Conservation (phyloP, 2,329 filamentous ascomycete genomes). For the Fusarium drepaniforme region DNA sequence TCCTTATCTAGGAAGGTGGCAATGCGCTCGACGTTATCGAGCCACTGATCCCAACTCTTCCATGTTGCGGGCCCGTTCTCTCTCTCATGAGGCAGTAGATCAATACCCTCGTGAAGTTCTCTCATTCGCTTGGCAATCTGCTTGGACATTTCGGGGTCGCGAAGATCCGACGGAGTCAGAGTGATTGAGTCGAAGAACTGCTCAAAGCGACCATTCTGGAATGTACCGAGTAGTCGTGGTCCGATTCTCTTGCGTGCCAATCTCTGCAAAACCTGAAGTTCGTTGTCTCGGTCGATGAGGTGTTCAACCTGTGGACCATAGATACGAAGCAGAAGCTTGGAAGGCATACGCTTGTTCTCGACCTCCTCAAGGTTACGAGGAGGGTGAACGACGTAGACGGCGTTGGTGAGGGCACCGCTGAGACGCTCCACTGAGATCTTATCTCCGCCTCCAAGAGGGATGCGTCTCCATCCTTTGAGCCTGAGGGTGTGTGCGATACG, state of each 20-base stretch:
- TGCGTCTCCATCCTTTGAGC: conserved; percentile 90
- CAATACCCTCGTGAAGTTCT: conserved; percentile 93
- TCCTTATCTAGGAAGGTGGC: conserved; percentile 70
- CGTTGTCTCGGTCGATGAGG: conserved; percentile 92
- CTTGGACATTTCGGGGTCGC: conserved; percentile 84
- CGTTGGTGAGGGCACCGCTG: conserved; percentile 95
- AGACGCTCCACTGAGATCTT: conserved; percentile 79
- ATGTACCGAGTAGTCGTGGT: conserved; percentile 89
- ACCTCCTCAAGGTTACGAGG: conserved; percentile 69
- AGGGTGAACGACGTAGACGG: conserved; percentile 93
- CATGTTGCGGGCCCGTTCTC: conserved; percentile 86
- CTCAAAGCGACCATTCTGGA: conserved; percentile 95
- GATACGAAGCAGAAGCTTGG: conserved; percentile 87
- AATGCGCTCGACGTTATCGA: conserved; percentile 73
- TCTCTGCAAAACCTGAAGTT: conserved; percentile 86
- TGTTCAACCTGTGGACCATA: conserved; percentile 97
- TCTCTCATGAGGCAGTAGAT: conserved; percentile 82
- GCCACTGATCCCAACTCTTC: conserved; percentile 96
- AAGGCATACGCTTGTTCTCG: conserved; percentile 60
- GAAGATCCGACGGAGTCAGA: conserved; percentile 81
- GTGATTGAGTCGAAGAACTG: conserved; percentile 90
- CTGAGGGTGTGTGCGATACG: conserved; percentile 89
- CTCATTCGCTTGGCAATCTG: conserved; percentile 98
- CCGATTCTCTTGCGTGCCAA: conserved; percentile 94
- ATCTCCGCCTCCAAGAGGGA: conserved; percentile 78